Evolutionary conservation across 2,329 filamentous ascomycete genomes (phyloP), one percentile per base, ranked within the genome.

Genomic region (Orbilia quercus): DNA sequence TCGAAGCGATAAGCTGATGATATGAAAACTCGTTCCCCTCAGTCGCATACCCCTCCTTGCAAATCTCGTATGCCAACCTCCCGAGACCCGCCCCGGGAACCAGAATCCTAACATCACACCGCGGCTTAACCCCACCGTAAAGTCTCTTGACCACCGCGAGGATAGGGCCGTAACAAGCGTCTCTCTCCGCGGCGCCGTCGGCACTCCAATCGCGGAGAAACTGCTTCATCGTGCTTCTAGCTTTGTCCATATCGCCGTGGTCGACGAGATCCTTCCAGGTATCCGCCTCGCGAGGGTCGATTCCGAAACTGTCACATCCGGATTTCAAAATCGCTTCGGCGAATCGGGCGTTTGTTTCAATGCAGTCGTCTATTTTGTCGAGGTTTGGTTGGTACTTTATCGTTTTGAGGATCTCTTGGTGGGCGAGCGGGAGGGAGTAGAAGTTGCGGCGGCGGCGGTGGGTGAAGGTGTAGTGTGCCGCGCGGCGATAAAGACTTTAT

Each of bases 141-240:
- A 75, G 58, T 12, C 51, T 57, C 11, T 84, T 82, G 14, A 99
- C 83, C 22, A 88, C 88, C 16, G 81, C 79, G 70, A 96, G 81
- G 5, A 98, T 85, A 0, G 91, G 92, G 0, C 84, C 85, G 79
- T 95, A 96, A 78, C 90, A 92, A 1, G 87, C 87, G n/a, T 87
- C 83, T 40, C 95, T 84, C 82, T 99, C 96, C 0, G 80, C 79
- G 1, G 82, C 83, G 0, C 94, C 95, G 78, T 91, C 92, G 1
- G 84, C 85, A 22, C 91, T 92, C 95, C 96, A 99, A 80, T 99
- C 95, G 14, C 95, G 89, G 81, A 93, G 98, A 80, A 98, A 91
- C 79, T 99, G 95, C 9, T 94, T 88, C 57, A 99, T 85, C 1
- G 93, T 98, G 78, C 92, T 96, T 75, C 92, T 87, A 1, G 94